Base-by-base conservation (phyloP, 352 stramenopile genomes). In the Phytophthora fragariaefolia region DNA sequence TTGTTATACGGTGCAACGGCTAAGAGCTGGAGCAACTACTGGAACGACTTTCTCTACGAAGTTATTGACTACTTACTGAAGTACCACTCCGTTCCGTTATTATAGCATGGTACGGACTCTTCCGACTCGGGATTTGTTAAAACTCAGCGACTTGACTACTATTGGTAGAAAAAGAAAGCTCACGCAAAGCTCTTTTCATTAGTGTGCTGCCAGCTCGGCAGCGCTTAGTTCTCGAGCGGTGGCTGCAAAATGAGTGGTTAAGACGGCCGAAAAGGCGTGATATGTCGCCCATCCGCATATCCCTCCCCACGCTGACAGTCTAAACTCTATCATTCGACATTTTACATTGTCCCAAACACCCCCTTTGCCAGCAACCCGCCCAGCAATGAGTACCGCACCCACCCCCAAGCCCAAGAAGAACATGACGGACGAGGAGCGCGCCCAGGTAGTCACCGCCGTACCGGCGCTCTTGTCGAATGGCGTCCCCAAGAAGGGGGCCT, bases 271-370 rank as follows among this genome's bases (percentile, higher is more conserved):
- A 32, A 20, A 9, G 1, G 23, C 45, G 20, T 34, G 1, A 51
- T 51, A 30, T 51, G 45, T 51, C 45, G 45, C 20, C 45, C 45
- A 34, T 51, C 45, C 45, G 20, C 22, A 51, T 51, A 20, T 51
- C 45, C 7, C 6, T 4, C 36, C 36, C 17, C 17, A 9, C 36
- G 13, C 17, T 6, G 6, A 6, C 4, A 26, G 10, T 12, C n/a
- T n/a, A n/a, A n/a, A 51, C n/a, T 30, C 7, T 51, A 32, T 8
- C 4, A 15, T 51, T 22, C 18, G 10, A 34, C 45, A 51, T 30
- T 51, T 23, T 23, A 30, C 45, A 32, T 51, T 43, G 6, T 43
- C 8, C 36, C 6, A n/a, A n/a, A n/a, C n/a, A n/a, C n/a, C n/a
- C n/a, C 6, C 36, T 43, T 20, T 1, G 17, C 36, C 7, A 43